Base-by-base conservation (phyloP, 495 filamentous ascomycete species). In the Talaromyces wortmannii region DNA sequence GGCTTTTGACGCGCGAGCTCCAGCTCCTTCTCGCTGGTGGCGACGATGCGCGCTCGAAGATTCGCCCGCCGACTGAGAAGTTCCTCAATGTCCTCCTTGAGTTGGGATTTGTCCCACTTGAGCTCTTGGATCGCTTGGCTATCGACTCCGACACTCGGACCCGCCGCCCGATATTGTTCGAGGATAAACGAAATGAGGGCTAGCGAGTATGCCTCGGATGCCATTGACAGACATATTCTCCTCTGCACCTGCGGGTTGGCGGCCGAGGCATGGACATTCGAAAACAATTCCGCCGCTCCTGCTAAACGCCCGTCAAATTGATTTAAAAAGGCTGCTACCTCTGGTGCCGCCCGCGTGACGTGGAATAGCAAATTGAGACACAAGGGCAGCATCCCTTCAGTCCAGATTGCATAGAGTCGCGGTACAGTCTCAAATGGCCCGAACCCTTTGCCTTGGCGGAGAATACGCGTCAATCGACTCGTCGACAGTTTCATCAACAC, bases 341-440 rank as follows among this genome's bases (percentile, higher is more conserved):
- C 95, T 0, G 84, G 83, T 2, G 91, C 90, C 3, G 89, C 82
- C 1, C 84, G 75, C 17, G 90, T 88, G 23, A 97, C 84, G 30
- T 89, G 83, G 58, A 84, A 81, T 42, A 98, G 83, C 32, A 98
- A 78, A 65, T 97, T 97, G 33, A 98, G 78, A n/a, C 92, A 83
- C 10, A 98, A 69, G 0, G 94, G 92, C 1, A 98, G 78, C 55
- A 98, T 78, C 3, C 91, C 92, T 44, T 86, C 84, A 8, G 83
- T 83, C 94, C 94, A 98, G 64, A 97, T 92, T 30, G 78, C 73
- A 71, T 94, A 92, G 60, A 84, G 58, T 13, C 81, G 68, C 0
- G 76, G 72, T 5, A 78, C 68, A 7, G 74, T 62, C 56, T 86
- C 78, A 60, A 87, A 89, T 0, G 91, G 89, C 2, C 83, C 82